Evolutionary conservation across 148 eudicot species (phyloP).

Genomic region (Dianthus caryophyllus): DNA sequence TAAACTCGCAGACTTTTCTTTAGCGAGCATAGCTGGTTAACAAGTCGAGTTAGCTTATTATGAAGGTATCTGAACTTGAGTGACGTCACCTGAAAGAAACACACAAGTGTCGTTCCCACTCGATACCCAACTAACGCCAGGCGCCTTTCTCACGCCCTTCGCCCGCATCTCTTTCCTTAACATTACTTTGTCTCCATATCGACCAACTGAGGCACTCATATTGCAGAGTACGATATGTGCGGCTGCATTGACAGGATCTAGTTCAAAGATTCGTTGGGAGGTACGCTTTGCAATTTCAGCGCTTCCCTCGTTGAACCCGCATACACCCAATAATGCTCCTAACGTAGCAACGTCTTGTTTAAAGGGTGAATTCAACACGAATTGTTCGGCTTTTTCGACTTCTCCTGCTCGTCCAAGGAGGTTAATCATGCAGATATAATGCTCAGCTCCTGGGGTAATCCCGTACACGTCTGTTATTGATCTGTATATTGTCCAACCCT

Average conservation of each 20-base stretch:
- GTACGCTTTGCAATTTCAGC: conserved; percentile 25
- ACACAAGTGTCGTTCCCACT: conserved; percentile 15
- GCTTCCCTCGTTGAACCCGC: conserved; percentile 36
- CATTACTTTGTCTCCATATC: conserved; percentile 18
- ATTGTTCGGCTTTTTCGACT: conserved; percentile 38
- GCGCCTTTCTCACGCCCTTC: conserved; percentile 32
- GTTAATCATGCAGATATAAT: conserved; percentile 34
- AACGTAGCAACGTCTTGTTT: conserved; percentile 30
- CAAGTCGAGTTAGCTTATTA: too few species aligned
- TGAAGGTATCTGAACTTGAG: conserved; percentile 14
- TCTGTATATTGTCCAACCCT: conserved; percentile 28
- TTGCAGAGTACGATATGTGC: conserved; percentile 34
- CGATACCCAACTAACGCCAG: conserved; percentile 39
- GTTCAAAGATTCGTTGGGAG: conserved; percentile 22
- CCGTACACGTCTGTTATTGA: conserved; percentile 29
- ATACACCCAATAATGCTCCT: conserved; percentile 43
- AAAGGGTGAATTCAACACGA: conserved; percentile 29
- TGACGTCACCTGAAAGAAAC: conserved; percentile 29
- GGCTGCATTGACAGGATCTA: conserved; percentile 35
- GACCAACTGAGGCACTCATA: conserved; percentile 29
- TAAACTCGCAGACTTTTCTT: too few species aligned
- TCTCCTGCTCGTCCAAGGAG: conserved; percentile 40
- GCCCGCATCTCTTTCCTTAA: conserved; percentile 32
- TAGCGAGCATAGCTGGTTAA: too few species aligned
- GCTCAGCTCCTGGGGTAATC: conserved; percentile 27